Percentiles rank a stretch among this genome's conserved stretches.
These are phyloP conservation scores for Ogataea degrootiae DNA, from an alignment of 805 yeast genomes.

Conservation along the genomic window DNA sequence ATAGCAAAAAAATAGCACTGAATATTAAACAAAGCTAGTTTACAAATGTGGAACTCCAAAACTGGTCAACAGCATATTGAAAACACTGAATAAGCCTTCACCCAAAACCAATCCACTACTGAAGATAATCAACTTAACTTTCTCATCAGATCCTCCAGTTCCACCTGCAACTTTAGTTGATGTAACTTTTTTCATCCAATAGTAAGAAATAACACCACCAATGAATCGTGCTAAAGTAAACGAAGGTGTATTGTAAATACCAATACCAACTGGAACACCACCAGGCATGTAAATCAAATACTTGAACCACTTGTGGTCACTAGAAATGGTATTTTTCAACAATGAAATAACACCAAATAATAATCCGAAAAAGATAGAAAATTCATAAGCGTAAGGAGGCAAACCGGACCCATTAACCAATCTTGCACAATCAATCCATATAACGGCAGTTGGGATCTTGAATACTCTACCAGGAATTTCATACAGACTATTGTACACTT, in stretches of 20 bases:
- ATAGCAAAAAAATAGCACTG: too few relatives aligned
- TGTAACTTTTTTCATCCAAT: slow-evolving; percentile 43
- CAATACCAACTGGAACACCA: slow-evolving; percentile 97
- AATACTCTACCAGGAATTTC: slow-evolving; percentile 78
- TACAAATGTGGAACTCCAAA: slow-evolving; percentile 58
- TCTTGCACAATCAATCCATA: slow-evolving; percentile 95
- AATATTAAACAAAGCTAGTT: not conserved
- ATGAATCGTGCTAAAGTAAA: slow-evolving; percentile 90
- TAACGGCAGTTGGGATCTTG: slow-evolving; percentile 90
- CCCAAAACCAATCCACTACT: slow-evolving; percentile 92
- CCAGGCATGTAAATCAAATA: slow-evolving; percentile 67
- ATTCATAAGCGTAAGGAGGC: slow-evolving; percentile 69
- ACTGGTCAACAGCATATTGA: slow-evolving; percentile 74
- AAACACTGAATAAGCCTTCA: slow-evolving; percentile 84
- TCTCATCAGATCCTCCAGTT: slow-evolving; percentile 35
- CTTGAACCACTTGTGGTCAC: slow-evolving; percentile 23
- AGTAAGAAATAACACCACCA: slow-evolving; percentile 71
- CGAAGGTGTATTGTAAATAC: slow-evolving; percentile 89
- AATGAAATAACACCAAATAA: slow-evolving; percentile 68
- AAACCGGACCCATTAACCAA: slow-evolving; percentile 87
- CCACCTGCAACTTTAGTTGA: not conserved
- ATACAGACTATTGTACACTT: slow-evolving; percentile 74
- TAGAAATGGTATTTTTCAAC: slow-evolving; percentile 49
- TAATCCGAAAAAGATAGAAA: slow-evolving; percentile 57
- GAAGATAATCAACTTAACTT: slow-evolving; percentile 75